phyloP scores from a whole-genome alignment of 2,329 filamentous ascomycete species.

The Cladosporium cucumerinum region DNA sequence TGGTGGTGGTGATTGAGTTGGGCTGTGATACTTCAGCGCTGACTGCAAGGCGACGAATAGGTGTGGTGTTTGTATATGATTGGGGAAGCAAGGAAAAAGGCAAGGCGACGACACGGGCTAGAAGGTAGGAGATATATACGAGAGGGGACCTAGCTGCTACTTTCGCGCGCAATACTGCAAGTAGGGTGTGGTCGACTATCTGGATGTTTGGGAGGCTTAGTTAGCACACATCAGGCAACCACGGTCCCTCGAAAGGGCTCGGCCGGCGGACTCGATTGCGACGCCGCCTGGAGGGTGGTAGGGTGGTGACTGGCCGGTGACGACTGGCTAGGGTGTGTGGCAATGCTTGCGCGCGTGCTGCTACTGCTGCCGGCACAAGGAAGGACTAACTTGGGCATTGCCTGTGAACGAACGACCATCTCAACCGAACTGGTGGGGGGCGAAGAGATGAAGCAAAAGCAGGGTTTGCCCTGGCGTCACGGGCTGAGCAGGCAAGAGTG shows the following conservation, averaged over 20 bases:
- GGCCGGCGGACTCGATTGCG: constrained; percentile 14
- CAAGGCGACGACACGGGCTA: constrained; percentile 7
- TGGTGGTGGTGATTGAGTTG: background rate
- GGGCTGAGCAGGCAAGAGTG: background rate
- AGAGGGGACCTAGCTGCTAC: constrained; percentile 4
- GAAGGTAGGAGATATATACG: constrained; percentile 9
- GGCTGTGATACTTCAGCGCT: constrained; percentile 10
- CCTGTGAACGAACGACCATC: background rate
- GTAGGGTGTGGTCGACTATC: background rate
- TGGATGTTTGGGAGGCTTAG: constrained; percentile 12
- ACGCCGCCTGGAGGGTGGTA: constrained; percentile 10
- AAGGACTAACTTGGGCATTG: background rate
- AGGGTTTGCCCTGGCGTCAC: constrained; percentile 7
- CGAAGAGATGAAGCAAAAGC: background rate
- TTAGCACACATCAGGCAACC: constrained; percentile 3
- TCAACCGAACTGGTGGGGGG: constrained; percentile 6
- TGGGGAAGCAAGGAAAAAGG: constrained; percentile 8
- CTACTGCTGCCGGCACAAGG: constrained; percentile 2
- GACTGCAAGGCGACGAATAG: constrained; percentile 15
- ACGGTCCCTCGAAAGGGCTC: constrained; percentile 5
- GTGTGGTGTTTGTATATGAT: constrained; percentile 8
- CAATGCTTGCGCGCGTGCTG: constrained; percentile 6
- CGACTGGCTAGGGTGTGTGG: background rate
- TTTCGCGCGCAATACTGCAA: background rate
- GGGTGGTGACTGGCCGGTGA: constrained; percentile 1